Evolutionary conservation across 768 basidiomycete genomes (phyloP), one percentile per base, ranked within the genome.

Genomic region (Kwoniella bestiolae): DNA sequence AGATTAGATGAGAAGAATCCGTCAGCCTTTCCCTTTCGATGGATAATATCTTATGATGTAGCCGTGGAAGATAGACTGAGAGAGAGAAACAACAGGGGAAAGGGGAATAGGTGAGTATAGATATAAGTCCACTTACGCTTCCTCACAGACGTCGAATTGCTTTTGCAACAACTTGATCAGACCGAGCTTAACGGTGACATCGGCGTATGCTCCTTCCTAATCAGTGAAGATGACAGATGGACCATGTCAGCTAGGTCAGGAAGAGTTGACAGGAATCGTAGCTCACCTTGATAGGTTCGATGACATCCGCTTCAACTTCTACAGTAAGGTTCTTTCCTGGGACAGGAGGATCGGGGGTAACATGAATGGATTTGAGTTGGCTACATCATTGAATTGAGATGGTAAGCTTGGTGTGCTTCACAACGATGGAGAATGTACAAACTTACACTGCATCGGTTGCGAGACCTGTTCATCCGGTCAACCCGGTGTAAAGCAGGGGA

Each of bases 111-210:
- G 26, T 32, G n/a, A n/a, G n/a, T n/a, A n/a, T n/a, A n/a, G n/a
- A n/a, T n/a, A n/a, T n/a, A n/a, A 63, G 57, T 21, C 31, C 21
- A 87, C 94, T 75, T 84, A 96, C 91, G 94, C 93, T 82, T 97
- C 94, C 65, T 94, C 85, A 78, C 95, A 98, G 32, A 97, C 82
- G 70, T 97, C 92, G 71, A 97, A 95, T 18, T 70, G 76, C 83
- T 91, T 96, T 49, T 84, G 81, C 32, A 98, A 83, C n/a, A 98
- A 79, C 83, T 92, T 96, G 77, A 99, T 86, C 29, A 92, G 82
- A 26, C 96, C 96, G n/a, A 98, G 84, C 81, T 97, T 98, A 61
- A 99, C 95, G 1, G 82, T 82, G 3, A 99, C 93, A 70, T 94
- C 88, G 7, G 90, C 95, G 73, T 87, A 91, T 41, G 95, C 91